Base-by-base conservation (phyloP, 2,329 filamentous ascomycete species). In the Hymenoscyphus repandus region DNA sequence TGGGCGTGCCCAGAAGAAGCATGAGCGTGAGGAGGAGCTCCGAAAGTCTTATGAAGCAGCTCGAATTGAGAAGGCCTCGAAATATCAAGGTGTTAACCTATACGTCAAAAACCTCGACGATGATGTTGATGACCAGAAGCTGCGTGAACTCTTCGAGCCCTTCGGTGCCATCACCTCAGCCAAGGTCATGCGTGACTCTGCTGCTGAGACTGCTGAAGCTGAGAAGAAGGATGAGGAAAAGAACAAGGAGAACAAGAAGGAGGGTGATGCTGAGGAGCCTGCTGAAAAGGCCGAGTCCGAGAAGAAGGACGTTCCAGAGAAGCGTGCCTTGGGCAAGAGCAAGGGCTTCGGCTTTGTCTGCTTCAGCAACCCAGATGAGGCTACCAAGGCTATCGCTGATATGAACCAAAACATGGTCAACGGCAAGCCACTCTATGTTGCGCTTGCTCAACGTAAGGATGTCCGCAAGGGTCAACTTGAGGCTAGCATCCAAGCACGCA, bases 401-500 rank as follows among this genome's bases (percentile, higher is more conserved):
- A 96, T 97, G 90, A 99, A 99, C 80, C 92, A 97, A 80, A 90
- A 93, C 73, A 99, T 99, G 93, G 80, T 97, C 62, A 87, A 91
- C 71, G 82, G 82, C 76, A 99, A 99, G 84, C 93, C 93, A 51
- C 80, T 99, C 55, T 99, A 99, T 69, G 93, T 99, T 66, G 93
- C 93, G 64, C 83, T 99, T 60, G 93, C 93, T 59, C 93, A 99
- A 80, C 92, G 93, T 75, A 99, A 99, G 84, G 93, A 99, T 74
- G 92, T 99, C 66, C 91, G 93, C 74, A 96, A 96, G 83, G 96
- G 85, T 77, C 93, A 97, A 79, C 89, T 99, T 63, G 93, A 99
- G 79, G 92, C 92, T 66, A 96, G 90, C 74, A 99, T 99, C 72
- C 93, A 97, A 77, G 92, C 93, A 72, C 90, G 93, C 73, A 97